Conservation (phyloP, 768 basidiomycete genomes). For the Terana coerulea region DNA sequence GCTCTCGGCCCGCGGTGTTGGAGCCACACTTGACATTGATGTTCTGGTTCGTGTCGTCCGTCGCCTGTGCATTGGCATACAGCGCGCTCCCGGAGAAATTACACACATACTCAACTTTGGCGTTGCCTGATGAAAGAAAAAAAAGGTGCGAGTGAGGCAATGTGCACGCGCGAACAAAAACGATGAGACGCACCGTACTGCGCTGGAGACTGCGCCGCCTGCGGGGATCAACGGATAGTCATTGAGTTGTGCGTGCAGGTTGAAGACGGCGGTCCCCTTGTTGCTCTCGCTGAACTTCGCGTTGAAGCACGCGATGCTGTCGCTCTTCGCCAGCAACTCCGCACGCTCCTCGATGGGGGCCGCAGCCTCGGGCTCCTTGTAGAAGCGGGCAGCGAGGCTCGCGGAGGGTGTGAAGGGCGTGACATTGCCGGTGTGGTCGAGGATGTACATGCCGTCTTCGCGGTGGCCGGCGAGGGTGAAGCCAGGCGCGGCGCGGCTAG, state of each 20-base stretch:
- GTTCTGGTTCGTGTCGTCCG: neutral
- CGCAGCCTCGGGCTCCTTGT: too few species aligned
- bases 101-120: conserved; percentile 1
- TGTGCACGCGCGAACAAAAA: too few species aligned
- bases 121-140: neutral
- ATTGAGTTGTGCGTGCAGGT: neutral
- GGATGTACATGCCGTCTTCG: too few species aligned
- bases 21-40: conserved; percentile 1
- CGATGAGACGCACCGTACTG: neutral
- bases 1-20: neutral
- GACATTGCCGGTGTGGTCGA: too few species aligned
- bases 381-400: too few species aligned
- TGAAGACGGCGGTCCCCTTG: neutral
- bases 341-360: neutral
- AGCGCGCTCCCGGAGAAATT: neutral
- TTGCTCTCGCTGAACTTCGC: neutral
- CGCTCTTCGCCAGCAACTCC: neutral
- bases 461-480: too few species aligned
- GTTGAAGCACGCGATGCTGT: neutral
- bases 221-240: neutral
- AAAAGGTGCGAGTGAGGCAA: neutral
- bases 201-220: neutral
- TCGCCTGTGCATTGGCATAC: neutral
- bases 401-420: too few species aligned
- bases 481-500: too few species aligned